Percentiles rank a stretch among this genome's conserved stretches.
These are phyloP conservation scores for Amesomyces nigricolor DNA, from an alignment of 2,329 filamentous ascomycete genomes.

Conservation along the genomic window DNA sequence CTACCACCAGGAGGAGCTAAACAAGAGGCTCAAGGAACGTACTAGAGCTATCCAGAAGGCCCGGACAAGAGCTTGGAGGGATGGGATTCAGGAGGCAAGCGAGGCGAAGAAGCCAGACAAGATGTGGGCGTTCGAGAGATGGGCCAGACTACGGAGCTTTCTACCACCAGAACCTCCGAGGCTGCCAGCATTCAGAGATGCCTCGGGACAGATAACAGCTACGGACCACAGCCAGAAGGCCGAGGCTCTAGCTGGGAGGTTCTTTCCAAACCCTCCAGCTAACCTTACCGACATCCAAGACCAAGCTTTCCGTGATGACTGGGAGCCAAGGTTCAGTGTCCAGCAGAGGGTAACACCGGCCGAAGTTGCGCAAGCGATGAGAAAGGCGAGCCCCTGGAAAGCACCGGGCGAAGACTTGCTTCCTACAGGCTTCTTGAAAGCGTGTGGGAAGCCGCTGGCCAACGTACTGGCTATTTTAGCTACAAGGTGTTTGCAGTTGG, in stretches of 20 bases:
- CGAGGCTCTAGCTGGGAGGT: no score
- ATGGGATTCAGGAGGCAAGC: not conserved
- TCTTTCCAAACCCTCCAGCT: no score
- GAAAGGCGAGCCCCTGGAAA: not conserved
- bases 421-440: slow-evolving; percentile 6
- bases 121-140: slow-evolving; percentile 2
- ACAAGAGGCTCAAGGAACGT: slow-evolving; percentile 1
- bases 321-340: no score
- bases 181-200: not conserved
- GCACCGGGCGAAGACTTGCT: not conserved
- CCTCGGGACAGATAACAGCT: not conserved
- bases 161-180: not conserved
- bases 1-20: slow-evolving; percentile 4
- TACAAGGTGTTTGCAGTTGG: not conserved
- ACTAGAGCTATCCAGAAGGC: not conserved
- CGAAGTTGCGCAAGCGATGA: not conserved
- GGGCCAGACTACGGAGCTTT: not conserved
- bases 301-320: no score
- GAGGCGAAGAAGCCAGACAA: slow-evolving; percentile 2
- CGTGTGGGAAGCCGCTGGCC: not conserved
- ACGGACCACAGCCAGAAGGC: no score
- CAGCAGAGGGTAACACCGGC: not conserved
- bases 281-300: no score
- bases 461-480: not conserved
- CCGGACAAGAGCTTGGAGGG: not conserved